phyloP scores from a whole-genome alignment of 768 basidiomycete genomes.

The Vishniacozyma victoriae region DNA sequence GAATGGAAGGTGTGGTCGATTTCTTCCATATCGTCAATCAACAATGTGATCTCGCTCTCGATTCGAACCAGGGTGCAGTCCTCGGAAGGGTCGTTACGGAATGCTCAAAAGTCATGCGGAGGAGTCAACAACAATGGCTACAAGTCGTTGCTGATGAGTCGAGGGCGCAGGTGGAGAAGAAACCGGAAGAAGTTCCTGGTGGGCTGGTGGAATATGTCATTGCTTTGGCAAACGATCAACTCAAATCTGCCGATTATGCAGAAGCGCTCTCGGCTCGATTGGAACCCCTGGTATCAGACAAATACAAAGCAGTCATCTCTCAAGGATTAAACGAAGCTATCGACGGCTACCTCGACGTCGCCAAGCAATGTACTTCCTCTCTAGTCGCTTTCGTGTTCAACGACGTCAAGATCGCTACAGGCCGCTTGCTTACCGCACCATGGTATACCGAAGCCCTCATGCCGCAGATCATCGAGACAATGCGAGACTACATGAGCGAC shows the following conservation, averaged over 20 bases:
- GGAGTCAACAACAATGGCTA: conserved; percentile 81
- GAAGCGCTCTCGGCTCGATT: conserved; percentile 78
- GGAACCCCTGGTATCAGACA: conserved; percentile 86
- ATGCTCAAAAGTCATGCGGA: conserved; percentile 78
- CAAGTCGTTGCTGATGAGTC: conserved; percentile 74
- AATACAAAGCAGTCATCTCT: conserved; percentile 75
- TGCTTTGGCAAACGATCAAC: conserved; percentile 94
- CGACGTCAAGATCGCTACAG: conserved; percentile 81
- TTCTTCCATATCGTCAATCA: conserved; percentile 94
- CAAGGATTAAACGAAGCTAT: conserved; percentile 91
- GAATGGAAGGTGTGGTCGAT: conserved; percentile 85
- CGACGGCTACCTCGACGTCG: conserved; percentile 95
- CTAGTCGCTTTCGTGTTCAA: conserved; percentile 93
- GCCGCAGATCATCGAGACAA: conserved; percentile 84
- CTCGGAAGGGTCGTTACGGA: conserved; percentile 85
- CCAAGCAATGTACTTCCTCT: conserved; percentile 91
- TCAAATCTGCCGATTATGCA: conserved; percentile 89
- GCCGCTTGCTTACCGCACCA: conserved; percentile 65
- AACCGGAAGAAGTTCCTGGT: conserved; percentile 66
- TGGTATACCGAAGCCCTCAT: conserved; percentile 86
- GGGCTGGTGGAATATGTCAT: conserved; percentile 94
- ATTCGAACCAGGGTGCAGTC: conserved; percentile 91
- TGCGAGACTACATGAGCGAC: conserved; percentile 94
- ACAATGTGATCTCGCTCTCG: conserved; percentile 86
- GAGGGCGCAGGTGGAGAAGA: conserved; percentile 77